phyloP scores from a whole-genome alignment of 352 stramenopile species.

The Thraustochytrium sp. region DNA sequence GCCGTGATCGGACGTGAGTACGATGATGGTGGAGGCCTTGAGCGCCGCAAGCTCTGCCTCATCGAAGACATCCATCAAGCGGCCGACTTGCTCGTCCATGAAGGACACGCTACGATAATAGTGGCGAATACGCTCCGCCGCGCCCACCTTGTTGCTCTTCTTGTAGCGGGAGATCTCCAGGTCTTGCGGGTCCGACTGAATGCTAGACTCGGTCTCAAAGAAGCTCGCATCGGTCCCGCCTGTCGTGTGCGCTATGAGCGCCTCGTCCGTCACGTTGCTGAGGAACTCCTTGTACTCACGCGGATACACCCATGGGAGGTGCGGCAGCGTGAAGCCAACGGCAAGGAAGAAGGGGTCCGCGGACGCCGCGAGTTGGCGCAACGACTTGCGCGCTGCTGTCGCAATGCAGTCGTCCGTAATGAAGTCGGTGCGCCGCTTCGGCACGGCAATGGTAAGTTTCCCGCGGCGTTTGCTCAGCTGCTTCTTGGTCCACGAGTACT shows the following conservation, averaged over 20 bases:
- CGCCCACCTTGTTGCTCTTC: neutral
- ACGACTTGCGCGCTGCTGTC: neutral
- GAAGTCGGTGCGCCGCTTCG: neutral
- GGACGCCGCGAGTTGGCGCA: neutral
- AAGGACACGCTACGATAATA: constrained; percentile 10
- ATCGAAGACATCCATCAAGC: neutral
- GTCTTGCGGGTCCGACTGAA: neutral
- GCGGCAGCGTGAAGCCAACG: neutral
- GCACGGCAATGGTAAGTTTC: neutral
- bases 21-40: constrained; percentile 2
- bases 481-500: constrained; percentile 8
- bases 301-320: neutral
- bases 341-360: constrained; percentile 25
- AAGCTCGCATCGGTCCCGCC: neutral
- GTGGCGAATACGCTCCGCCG: constrained; percentile 1
- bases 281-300: neutral
- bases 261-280: neutral
- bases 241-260: neutral
- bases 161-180: neutral
- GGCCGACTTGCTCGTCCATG: constrained; percentile 7
- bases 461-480: neutral
- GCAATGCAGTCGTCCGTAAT: neutral
- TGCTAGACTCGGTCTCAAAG: neutral
- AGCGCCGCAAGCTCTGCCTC: neutral
- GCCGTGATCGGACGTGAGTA: constrained; percentile 6